phyloP scores from a whole-genome alignment of 805 yeast genomes.

The Torulaspora franciscae region DNA sequence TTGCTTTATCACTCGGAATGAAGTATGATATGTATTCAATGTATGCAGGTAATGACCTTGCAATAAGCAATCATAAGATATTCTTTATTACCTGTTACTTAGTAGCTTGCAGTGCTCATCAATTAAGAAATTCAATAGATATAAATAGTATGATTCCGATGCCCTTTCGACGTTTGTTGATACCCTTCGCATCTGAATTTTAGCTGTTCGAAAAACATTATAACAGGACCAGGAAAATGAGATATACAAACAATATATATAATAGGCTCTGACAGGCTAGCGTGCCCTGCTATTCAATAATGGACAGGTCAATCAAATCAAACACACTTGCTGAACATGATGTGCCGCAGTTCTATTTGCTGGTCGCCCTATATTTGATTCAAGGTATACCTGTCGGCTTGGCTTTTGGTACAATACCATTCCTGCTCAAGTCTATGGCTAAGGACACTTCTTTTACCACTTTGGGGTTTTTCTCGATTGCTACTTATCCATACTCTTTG shows the following conservation, averaged over 20 bases:
- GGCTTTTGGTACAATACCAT: conserved; percentile 93
- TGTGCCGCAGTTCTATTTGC: conserved; percentile 65
- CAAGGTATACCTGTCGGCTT: conserved; percentile 98
- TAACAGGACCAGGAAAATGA: no score
- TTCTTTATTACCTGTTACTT: background rate
- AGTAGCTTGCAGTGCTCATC: background rate
- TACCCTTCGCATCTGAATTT: background rate
- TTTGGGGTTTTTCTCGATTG: conserved; percentile 84
- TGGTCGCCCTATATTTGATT: conserved; percentile 69
- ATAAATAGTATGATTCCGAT: background rate
- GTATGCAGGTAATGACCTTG: background rate
- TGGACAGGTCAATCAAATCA: conserved; percentile 3
- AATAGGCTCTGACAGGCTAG: background rate
- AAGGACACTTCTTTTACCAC: conserved; percentile 74
- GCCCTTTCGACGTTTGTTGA: background rate
- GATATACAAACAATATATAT: no score
- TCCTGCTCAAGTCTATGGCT: conserved; percentile 62
- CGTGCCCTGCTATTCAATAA: background rate
- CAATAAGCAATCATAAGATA: conserved; percentile 3
- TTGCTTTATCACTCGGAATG: background rate
- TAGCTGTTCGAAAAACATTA: no score
- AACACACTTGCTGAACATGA: conserved; percentile 42
- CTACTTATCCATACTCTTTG: conserved; percentile 90
- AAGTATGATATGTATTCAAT: conserved; percentile 1
- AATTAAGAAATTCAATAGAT: background rate